phyloP scores from a whole-genome alignment of 2,329 filamentous ascomycete species.

The Cytospora paraplurivora region DNA sequence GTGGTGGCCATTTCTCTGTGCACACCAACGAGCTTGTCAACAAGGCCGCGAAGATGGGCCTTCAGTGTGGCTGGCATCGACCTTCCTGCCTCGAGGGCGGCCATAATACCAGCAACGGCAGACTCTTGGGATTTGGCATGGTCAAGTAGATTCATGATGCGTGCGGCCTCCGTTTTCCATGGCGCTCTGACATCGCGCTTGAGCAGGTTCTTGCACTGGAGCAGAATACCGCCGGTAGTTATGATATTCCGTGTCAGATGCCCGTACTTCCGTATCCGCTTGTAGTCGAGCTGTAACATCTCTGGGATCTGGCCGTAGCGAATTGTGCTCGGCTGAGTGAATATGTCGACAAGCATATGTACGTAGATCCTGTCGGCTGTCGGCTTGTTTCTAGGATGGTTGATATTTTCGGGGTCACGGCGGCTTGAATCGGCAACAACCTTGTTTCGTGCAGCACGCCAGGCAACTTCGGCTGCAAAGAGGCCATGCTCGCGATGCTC shows the following conservation, averaged over 20 bases:
- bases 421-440: constrained; percentile 66
- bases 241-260: constrained; percentile 65
- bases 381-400: constrained; percentile 62
- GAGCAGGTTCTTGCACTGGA: constrained; percentile 81
- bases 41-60: constrained; percentile 58
- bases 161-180: constrained; percentile 73
- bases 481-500: constrained; percentile 58
- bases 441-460: constrained; percentile 65
- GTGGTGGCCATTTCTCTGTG: constrained; percentile 42
- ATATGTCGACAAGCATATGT: constrained; percentile 73
- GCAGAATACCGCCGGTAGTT: constrained; percentile 71
- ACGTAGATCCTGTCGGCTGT: constrained; percentile 72
- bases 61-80: constrained; percentile 68
- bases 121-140: constrained; percentile 53
- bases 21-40: constrained; percentile 57
- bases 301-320: constrained; percentile 64
- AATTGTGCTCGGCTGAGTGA: constrained; percentile 65
- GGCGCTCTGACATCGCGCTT: constrained; percentile 77
- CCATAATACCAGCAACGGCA: constrained; percentile 62
- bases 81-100: constrained; percentile 61
- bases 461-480: constrained; percentile 64
- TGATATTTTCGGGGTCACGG: constrained; percentile 69
- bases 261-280: constrained; percentile 62
- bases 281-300: constrained; percentile 69
- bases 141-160: constrained; percentile 71